Conservation (phyloP, 2,329 filamentous ascomycete species). For the Neofusicoccum umdonicola region DNA sequence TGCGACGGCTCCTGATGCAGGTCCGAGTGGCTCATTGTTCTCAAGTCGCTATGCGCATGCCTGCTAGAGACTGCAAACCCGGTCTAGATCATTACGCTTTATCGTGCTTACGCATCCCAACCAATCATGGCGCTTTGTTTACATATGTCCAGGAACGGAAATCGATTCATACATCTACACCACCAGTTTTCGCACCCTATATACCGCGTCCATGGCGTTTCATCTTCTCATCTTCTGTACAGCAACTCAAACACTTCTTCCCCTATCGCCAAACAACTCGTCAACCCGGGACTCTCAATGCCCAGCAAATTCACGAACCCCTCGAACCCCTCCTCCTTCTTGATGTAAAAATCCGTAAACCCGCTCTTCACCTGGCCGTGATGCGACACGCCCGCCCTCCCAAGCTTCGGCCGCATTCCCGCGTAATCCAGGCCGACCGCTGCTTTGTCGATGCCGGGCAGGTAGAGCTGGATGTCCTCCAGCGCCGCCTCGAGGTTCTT, state of each 20-base stretch:
- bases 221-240: constrained; percentile 36
- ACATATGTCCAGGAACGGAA: neutral
- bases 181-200: neutral
- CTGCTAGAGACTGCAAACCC: too few species aligned
- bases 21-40: neutral
- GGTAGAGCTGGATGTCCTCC: constrained; percentile 71
- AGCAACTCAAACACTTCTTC: constrained; percentile 66
- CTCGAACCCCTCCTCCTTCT: constrained; percentile 70
- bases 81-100: too few species aligned
- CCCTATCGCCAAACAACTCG: constrained; percentile 79
- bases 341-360: constrained; percentile 83
- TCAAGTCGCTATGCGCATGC: neutral
- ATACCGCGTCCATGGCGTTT: too few species aligned
- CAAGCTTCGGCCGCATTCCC: constrained; percentile 86
- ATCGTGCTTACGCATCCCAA: neutral
- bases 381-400: constrained; percentile 58
- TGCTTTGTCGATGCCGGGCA: constrained; percentile 68
- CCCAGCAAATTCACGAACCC: constrained; percentile 89
- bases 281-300: constrained; percentile 91
- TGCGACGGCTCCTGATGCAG: neutral
- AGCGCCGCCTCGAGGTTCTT: constrained; percentile 65
- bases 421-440: constrained; percentile 80
- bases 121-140: neutral
- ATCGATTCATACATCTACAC: neutral
- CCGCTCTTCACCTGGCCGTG: constrained; percentile 50